Evolutionary conservation across 2,329 filamentous ascomycete species (phyloP).

Genomic region (Ceratocystiopsis minuta): DNA sequence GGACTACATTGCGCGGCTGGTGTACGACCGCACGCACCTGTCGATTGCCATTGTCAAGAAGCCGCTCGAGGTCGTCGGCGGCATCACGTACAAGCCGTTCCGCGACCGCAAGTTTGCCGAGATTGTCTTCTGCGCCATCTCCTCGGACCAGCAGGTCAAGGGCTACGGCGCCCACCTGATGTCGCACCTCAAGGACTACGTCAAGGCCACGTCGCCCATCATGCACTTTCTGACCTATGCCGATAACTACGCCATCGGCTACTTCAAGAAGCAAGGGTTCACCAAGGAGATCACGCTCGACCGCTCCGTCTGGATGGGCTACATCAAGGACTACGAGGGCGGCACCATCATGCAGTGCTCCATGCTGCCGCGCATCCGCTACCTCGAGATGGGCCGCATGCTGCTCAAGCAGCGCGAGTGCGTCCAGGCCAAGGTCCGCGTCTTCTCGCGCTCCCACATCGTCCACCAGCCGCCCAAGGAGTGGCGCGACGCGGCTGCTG

Average conservation of each 20-base stretch:
- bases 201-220: slow-evolving; percentile 87
- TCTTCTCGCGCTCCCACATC: slow-evolving; percentile 74
- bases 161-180: slow-evolving; percentile 96
- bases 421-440: slow-evolving; percentile 85
- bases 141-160: slow-evolving; percentile 95
- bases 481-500: slow-evolving; percentile 47
- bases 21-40: slow-evolving; percentile 91
- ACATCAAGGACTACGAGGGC: slow-evolving; percentile 98
- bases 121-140: slow-evolving; percentile 97
- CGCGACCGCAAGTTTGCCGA: slow-evolving; percentile 84
- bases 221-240: slow-evolving; percentile 99
- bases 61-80: slow-evolving; percentile 84
- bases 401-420: slow-evolving; percentile 93
- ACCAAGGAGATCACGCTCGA: slow-evolving; percentile 95
- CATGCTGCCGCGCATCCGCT: slow-evolving; percentile 88
- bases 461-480: slow-evolving; percentile 70
- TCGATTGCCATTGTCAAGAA: slow-evolving; percentile 97
- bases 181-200: slow-evolving; percentile 95
- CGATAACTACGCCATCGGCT: slow-evolving; percentile 96
- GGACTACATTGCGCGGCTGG: slow-evolving; percentile 91
- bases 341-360: slow-evolving; percentile 98
- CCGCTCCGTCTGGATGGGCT: slow-evolving; percentile 90
- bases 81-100: slow-evolving; percentile 92
- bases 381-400: slow-evolving; percentile 85
- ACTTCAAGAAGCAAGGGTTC: slow-evolving; percentile 98